A percentile compares a stretch with the other conserved stretches of the same genome.
phyloP scores from a whole-genome alignment of 768 basidiomycete species.

The Lactarius hengduanensis region DNA sequence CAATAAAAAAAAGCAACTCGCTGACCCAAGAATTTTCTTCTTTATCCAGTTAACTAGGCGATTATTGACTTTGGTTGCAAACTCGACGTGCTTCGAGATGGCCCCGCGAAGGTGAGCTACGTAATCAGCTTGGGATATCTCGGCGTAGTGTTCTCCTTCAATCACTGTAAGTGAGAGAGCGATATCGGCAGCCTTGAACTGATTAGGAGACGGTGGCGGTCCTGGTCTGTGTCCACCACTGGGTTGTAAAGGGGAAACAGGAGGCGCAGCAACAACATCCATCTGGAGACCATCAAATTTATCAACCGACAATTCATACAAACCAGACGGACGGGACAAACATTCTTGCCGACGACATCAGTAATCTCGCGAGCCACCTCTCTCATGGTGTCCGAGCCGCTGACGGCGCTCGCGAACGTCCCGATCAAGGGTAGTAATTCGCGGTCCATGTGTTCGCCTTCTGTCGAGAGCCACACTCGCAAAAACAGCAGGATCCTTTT shows the following conservation, averaged over 20 bases:
- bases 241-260: background rate
- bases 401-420: conserved; percentile 14
- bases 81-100: conserved; percentile 37
- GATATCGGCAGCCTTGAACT: conserved; percentile 42
- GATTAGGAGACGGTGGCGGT: conserved; percentile 28
- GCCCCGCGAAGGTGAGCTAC: conserved; percentile 40
- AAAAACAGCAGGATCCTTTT: conserved; percentile 19
- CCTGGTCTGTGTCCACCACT: background rate
- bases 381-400: conserved; percentile 18
- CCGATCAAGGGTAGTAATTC: conserved; percentile 32
- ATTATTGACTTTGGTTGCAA: conserved; percentile 39
- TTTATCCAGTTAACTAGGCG: conserved; percentile 35
- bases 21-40: conserved; percentile 26
- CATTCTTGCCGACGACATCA: conserved; percentile 16
- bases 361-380: conserved; percentile 11
- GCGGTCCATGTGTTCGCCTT: conserved; percentile 28
- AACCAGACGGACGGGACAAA: background rate
- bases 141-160: conserved; percentile 43
- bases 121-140: conserved; percentile 44
- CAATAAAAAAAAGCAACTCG: conserved; percentile 36
- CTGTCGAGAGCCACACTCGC: conserved; percentile 17
- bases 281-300: conserved; percentile 13
- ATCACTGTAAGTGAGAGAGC: conserved; percentile 46
- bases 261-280: conserved; percentile 7
- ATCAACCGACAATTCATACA: background rate